Evolutionary conservation across 2,329 filamentous ascomycete species (phyloP), one percentile per base, ranked within the genome.

Genomic region (Colletotrichum filicis): DNA sequence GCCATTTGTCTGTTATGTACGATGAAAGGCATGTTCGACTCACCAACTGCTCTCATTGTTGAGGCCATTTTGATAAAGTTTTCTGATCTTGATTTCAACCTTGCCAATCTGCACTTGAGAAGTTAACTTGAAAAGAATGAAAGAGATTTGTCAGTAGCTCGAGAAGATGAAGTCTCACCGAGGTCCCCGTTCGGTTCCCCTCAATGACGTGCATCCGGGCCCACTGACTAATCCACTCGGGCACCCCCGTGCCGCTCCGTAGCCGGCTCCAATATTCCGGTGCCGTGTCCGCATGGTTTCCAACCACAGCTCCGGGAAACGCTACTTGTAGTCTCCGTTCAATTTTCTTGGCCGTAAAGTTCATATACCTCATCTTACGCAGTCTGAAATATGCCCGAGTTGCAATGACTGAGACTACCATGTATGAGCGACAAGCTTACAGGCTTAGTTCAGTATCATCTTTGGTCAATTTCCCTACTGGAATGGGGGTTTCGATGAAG

Each of bases 1-100:
- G 67, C 55, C n/a, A 32, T 14, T 28, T 65, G 19, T 35, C 32
- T 42, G 16, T 42, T 16, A 19, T 14, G 9, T 46, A 4, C 3
- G 26, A 19, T 32, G 22, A 30, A 35, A 26, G 14, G 19, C 30
- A 37, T 26, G 22, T 32, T 42, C 57, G 11, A 37, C 71, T 19
- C 71, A 75, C 75, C 75, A 30, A 76, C 64, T 30, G 75, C 75
- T 75, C 69, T 72, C 75, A 76, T 76, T 28, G 24, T 75, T n/a
- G 66, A 35, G 49, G 66, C 46, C 67, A 73, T 73, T 60, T 66
- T 65, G 63, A 24, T 11, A 7, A 8, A 9, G 14, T 4, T 22
- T 49, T 49, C 19, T 49, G 19, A n/a, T 3, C 5, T 5, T 3
- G 14, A 12, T 22, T 7, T 32, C 46, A 26, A 32, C 7, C 26